Conservation (phyloP, 768 basidiomycete genomes). For the Agrocybe chaxingu region DNA sequence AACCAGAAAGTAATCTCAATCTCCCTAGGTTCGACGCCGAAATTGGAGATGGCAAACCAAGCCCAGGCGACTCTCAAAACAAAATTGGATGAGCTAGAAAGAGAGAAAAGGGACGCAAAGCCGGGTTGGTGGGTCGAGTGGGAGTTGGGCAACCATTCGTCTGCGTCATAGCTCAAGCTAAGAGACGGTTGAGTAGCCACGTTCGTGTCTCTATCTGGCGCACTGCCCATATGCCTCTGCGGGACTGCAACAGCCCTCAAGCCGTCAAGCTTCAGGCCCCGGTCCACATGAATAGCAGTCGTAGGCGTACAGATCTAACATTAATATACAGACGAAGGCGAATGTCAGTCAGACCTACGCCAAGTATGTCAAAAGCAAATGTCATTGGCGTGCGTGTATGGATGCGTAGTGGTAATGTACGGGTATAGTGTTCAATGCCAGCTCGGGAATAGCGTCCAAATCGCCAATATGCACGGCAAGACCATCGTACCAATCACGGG, state of each 20-base stretch:
- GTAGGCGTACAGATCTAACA: too few relatives aligned
- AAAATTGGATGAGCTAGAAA: slow-evolving; percentile 12
- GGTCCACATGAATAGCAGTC: too few relatives aligned
- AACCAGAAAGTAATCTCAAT: slow-evolving; percentile 10
- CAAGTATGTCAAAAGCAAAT: too few relatives aligned
- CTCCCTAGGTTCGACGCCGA: slow-evolving; percentile 4
- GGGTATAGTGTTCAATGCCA: not conserved
- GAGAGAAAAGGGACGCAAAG: slow-evolving; percentile 6
- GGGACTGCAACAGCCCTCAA: too few relatives aligned
- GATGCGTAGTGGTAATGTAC: not conserved
- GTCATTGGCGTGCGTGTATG: too few relatives aligned
- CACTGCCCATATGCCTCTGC: too few relatives aligned
- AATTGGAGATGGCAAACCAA: not conserved
- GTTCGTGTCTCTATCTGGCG: too few relatives aligned
- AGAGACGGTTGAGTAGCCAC: too few relatives aligned
- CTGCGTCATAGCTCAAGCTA: too few relatives aligned
- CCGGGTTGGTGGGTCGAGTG: slow-evolving; percentile 12
- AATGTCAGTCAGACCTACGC: too few relatives aligned
- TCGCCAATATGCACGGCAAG: not conserved
- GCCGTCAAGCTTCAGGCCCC: too few relatives aligned
- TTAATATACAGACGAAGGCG: too few relatives aligned
- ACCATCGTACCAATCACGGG: not conserved
- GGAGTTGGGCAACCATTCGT: not conserved
- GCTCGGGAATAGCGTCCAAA: not conserved
- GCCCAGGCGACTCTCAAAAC: slow-evolving; percentile 7